phyloP scores from a whole-genome alignment of 106 monocot species.

The Allium cepa region DNA sequence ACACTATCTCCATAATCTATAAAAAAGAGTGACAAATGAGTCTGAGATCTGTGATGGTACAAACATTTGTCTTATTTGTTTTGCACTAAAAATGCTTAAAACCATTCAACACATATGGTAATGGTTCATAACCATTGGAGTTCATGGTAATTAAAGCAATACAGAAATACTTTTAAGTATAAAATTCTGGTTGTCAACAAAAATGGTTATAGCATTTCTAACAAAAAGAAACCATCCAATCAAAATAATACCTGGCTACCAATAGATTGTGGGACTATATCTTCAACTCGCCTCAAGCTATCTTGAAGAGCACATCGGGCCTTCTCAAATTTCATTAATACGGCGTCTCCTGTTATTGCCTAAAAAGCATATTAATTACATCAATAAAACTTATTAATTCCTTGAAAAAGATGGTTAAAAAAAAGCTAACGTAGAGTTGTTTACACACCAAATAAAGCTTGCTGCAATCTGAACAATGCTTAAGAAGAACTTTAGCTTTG shows the following conservation, averaged over 20 bases:
- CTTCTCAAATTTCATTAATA: slow-evolving; percentile 83
- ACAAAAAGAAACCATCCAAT: too few species aligned
- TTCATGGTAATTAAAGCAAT: too few species aligned
- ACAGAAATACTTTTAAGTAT: too few species aligned
- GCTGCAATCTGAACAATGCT: slow-evolving; percentile 83
- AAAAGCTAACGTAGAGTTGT: background rate
- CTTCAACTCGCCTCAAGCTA: slow-evolving; percentile 57
- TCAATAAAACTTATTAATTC: background rate
- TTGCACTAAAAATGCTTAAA: too few species aligned
- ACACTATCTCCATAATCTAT: slow-evolving; percentile 63
- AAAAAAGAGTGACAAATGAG: background rate
- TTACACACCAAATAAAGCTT: slow-evolving; percentile 81
- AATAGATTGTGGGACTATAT: slow-evolving; percentile 67
- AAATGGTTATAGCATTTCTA: too few species aligned
- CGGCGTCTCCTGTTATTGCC: slow-evolving; percentile 81
- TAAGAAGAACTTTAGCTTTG: slow-evolving; percentile 74
- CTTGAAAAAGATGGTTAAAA: background rate
- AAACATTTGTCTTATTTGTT: too few species aligned
- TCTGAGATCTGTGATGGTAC: too few species aligned
- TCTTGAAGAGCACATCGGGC: slow-evolving; percentile 55
- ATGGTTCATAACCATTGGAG: too few species aligned
- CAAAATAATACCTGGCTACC: slow-evolving; percentile 45
- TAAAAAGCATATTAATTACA: slow-evolving; percentile 10
- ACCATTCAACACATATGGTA: too few species aligned
- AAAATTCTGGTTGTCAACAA: too few species aligned